A percentile compares a stretch with the other conserved stretches of the same genome.
Conservation (phyloP, 352 stramenopile species). For the Globisporangium viniferum region DNA sequence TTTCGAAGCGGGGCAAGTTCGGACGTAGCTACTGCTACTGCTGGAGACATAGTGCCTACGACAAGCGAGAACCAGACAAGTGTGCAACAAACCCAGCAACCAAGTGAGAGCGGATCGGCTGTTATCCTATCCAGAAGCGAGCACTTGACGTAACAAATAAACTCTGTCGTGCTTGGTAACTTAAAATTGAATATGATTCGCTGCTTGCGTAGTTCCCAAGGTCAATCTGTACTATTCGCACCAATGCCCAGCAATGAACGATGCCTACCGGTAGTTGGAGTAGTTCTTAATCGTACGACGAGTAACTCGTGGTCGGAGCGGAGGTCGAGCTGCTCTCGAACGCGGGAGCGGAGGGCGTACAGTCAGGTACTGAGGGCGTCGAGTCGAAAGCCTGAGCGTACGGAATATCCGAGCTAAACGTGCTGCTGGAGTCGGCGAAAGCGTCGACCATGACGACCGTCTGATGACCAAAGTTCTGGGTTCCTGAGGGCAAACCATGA, state of each 20-base stretch:
- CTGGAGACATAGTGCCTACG: neutral
- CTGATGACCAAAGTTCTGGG: neutral
- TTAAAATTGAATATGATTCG: neutral
- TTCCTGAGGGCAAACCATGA: neutral
- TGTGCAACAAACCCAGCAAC: neutral
- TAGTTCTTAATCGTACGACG: neutral
- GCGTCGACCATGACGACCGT: neutral
- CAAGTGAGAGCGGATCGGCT: neutral
- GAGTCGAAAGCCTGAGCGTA: neutral
- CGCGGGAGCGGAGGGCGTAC: neutral
- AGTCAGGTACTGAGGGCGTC: neutral
- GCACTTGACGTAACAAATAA: neutral
- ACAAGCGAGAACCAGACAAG: neutral
- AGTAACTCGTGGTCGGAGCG: neutral
- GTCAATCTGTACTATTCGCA: neutral
- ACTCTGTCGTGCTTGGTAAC: neutral
- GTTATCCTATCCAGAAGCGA: neutral
- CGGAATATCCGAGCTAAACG: neutral
- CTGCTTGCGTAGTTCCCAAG: too few species aligned
- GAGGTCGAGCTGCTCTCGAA: slow-evolving; percentile 4
- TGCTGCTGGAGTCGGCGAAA: neutral
- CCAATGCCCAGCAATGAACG: too few species aligned
- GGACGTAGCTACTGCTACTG: too few species aligned
- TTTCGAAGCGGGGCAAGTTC: too few species aligned
- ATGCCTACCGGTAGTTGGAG: too few species aligned